These are phyloP conservation scores for Agarophyton chilense DNA, from an alignment of 23 red algal genomes.

Conservation along the genomic window DNA sequence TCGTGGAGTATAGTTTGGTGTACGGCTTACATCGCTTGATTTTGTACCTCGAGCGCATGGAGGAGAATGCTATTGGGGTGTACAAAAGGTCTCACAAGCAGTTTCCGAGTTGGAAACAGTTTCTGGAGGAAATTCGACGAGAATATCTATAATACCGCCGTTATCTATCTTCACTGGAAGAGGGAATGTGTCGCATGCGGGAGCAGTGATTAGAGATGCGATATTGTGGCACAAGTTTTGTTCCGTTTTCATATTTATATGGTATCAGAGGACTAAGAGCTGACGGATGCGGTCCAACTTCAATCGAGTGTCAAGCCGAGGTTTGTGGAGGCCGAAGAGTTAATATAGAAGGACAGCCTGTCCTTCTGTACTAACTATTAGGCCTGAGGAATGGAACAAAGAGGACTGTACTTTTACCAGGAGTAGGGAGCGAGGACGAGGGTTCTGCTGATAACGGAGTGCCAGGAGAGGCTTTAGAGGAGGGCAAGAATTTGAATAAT, in stretches of 20 bases:
- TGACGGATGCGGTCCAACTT: slow-evolving; percentile 10
- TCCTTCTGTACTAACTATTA: not conserved
- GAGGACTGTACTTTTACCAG: no score
- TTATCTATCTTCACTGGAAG: slow-evolving; percentile 7
- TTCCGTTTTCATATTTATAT: slow-evolving; percentile 20
- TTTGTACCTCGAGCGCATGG: no score
- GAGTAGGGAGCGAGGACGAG: no score
- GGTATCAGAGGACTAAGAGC: not conserved
- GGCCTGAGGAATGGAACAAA: no score
- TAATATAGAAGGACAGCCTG: no score
- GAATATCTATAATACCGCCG: not conserved
- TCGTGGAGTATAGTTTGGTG: no score
- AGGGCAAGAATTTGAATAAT: no score
- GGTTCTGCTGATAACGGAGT: no score
- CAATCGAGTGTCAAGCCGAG: not conserved
- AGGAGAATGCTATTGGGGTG: no score
- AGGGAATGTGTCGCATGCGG: slow-evolving; percentile 9
- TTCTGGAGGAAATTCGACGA: not conserved
- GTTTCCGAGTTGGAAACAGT: not conserved
- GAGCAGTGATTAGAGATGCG: not conserved
- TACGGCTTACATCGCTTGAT: no score
- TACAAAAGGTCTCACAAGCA: slow-evolving; percentile 7
- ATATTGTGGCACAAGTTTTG: not conserved
- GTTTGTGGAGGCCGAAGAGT: not conserved
- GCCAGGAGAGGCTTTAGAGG: no score